phyloP scores from a whole-genome alignment of 1,139 yeast genomes.

The Sugiyamaella pinicola region DNA sequence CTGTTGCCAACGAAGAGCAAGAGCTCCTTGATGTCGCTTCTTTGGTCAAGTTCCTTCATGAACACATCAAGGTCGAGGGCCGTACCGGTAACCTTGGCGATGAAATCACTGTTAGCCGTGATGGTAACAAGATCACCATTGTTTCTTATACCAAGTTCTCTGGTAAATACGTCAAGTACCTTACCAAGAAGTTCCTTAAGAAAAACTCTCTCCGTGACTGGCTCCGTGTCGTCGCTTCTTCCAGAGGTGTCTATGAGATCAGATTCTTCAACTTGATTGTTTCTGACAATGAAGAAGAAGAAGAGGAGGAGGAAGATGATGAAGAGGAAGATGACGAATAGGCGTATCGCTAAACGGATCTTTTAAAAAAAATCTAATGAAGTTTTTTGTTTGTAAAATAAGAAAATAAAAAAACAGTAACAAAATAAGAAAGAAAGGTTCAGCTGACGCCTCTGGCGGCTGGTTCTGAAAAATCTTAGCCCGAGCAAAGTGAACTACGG shows the following conservation, averaged over 20 bases:
- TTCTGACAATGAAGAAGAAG: conserved; percentile 92
- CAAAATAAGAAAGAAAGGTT: too few species aligned
- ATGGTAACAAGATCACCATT: conserved; percentile 80
- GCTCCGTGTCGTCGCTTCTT: conserved; percentile 98
- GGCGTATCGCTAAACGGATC: background rate
- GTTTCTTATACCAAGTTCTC: conserved; percentile 95
- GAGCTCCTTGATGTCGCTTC: conserved; percentile 94
- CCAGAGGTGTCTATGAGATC: conserved; percentile 96
- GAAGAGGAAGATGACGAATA: conserved; percentile 50
- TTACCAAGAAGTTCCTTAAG: conserved; percentile 99
- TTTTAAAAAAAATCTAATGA: conserved; percentile 5
- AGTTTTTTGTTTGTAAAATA: conserved; percentile 13
- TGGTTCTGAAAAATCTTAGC: too few species aligned
- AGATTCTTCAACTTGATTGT: conserved; percentile 99
- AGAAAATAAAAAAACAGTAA: conserved; percentile 6
- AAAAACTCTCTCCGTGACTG: conserved; percentile 98
- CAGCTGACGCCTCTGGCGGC: too few species aligned
- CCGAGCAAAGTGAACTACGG: too few species aligned
- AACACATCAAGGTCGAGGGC: conserved; percentile 99
- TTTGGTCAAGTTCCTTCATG: conserved; percentile 96
- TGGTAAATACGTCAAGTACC: conserved; percentile 99
- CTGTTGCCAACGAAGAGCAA: conserved; percentile 95
- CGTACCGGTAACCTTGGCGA: conserved; percentile 96
- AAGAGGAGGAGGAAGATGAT: conserved; percentile 43
- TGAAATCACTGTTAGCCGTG: conserved; percentile 83